A percentile compares a stretch with the other conserved stretches of the same genome.
phyloP scores from a whole-genome alignment of 2,329 filamentous ascomycete genomes.

The Ceratocystis harringtonii region DNA sequence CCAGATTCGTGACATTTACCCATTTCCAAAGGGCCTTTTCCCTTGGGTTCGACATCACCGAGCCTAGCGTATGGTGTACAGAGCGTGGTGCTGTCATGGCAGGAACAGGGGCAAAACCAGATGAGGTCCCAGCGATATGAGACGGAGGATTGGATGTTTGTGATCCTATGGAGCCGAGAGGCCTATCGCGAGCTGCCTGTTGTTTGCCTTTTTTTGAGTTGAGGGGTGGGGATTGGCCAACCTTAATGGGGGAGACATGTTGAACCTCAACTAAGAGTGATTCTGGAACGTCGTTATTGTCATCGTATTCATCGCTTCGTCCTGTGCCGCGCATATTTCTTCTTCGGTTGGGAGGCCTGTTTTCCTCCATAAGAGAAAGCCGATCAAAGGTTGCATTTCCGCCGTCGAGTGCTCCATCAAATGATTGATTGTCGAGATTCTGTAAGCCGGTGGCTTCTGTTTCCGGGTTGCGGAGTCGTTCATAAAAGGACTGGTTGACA shows the following conservation, averaged over 20 bases:
- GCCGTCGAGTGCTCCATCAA: constrained; percentile 20
- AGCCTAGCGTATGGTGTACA: constrained; percentile 1
- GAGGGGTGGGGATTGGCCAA: constrained; percentile 17
- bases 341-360: constrained; percentile 28
- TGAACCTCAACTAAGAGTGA: constrained; percentile 46
- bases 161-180: constrained; percentile 25
- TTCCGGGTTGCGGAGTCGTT: constrained; percentile 28
- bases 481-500: constrained; percentile 33
- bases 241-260: constrained; percentile 19
- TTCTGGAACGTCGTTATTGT: constrained; percentile 48
- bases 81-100: neutral
- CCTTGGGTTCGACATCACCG: constrained; percentile 22
- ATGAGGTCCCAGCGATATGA: neutral
- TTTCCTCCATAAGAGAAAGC: constrained; percentile 32
- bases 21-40: constrained; percentile 83
- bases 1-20: constrained; percentile 80
- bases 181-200: constrained; percentile 23
- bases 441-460: neutral
- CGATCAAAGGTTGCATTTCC: constrained; percentile 35
- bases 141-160: neutral
- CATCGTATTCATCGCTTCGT: constrained; percentile 32
- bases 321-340: neutral
- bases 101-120: neutral
- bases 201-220: constrained; percentile 20
- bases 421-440: constrained; percentile 24